phyloP scores from a whole-genome alignment of 371 early-diverging fungal species.

The Mortierella sp. region DNA sequence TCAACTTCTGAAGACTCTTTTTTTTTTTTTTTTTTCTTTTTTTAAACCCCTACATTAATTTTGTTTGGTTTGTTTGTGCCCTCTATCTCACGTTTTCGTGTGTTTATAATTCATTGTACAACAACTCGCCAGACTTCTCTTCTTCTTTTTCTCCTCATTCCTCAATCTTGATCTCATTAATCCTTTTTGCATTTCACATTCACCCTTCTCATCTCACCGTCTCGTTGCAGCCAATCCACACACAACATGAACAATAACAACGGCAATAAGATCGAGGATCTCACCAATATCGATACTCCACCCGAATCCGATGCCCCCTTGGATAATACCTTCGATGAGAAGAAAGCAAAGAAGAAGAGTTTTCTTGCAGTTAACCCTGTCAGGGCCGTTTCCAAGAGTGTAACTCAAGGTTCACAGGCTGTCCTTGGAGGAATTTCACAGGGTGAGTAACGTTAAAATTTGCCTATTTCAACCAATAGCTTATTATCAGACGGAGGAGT shows the following conservation, averaged over 20 bases:
- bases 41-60: constrained; percentile 3
- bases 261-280: neutral
- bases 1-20: no score
- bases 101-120: no score
- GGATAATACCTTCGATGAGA: neutral
- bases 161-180: neutral
- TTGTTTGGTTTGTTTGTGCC: neutral
- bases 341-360: constrained; percentile 22
- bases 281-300: neutral
- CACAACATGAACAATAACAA: neutral
- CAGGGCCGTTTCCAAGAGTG: constrained; percentile 35
- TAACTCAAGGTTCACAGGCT: constrained; percentile 33
- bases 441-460: constrained; percentile 19
- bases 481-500: neutral
- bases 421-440: constrained; percentile 40
- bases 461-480: neutral
- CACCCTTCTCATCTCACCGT: no score
- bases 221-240: no score
- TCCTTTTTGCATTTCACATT: constrained; percentile 11
- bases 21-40: neutral
- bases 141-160: constrained; percentile 5
- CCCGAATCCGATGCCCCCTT: neutral
- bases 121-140: neutral
- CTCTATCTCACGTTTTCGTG: no score
- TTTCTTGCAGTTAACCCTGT: constrained; percentile 25